Evolutionary conservation across 2,329 filamentous ascomycete species (phyloP).

Genomic region (Pleoardoris graminearum): DNA sequence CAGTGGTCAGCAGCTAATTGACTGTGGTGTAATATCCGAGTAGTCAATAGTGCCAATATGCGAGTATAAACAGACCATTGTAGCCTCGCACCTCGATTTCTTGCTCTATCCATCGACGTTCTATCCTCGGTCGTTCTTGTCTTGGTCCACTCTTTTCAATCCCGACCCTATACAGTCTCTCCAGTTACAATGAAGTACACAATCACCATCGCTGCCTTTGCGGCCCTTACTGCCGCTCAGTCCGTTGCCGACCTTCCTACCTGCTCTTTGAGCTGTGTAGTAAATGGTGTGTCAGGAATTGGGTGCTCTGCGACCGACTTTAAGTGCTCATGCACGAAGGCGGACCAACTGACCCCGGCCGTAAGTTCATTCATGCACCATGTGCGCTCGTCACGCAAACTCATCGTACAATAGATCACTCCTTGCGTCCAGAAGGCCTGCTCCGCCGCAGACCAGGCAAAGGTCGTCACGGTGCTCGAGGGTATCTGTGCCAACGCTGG

Average conservation of each 20-base stretch:
- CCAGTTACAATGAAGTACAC: constrained; percentile 31
- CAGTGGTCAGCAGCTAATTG: background rate
- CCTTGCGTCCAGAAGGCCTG: constrained; percentile 51
- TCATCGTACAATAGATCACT: constrained; percentile 29
- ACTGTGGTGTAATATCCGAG: background rate
- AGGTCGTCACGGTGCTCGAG: constrained; percentile 25
- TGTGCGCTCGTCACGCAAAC: background rate
- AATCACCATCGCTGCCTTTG: constrained; percentile 36
- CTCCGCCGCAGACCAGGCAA: constrained; percentile 40
- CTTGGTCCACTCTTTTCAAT: constrained; percentile 1
- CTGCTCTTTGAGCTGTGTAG: constrained; percentile 44
- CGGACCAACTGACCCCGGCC: constrained; percentile 39
- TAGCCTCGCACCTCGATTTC: background rate
- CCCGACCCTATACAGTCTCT: constrained; percentile 6
- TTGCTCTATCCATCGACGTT: background rate
- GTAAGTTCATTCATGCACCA: background rate
- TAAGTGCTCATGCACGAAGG: constrained; percentile 52
- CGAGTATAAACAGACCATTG: constrained; percentile 1
- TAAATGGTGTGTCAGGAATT: constrained; percentile 34
- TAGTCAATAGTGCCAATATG: background rate
- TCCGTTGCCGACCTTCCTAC: constrained; percentile 44
- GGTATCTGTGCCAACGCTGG: constrained; percentile 34
- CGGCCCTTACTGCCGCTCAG: constrained; percentile 47
- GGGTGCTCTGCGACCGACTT: constrained; percentile 50
- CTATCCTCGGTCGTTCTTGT: background rate